Evolutionary conservation across 441 rosid species (phyloP).

Genomic region (Pelargonium citronellum): DNA sequence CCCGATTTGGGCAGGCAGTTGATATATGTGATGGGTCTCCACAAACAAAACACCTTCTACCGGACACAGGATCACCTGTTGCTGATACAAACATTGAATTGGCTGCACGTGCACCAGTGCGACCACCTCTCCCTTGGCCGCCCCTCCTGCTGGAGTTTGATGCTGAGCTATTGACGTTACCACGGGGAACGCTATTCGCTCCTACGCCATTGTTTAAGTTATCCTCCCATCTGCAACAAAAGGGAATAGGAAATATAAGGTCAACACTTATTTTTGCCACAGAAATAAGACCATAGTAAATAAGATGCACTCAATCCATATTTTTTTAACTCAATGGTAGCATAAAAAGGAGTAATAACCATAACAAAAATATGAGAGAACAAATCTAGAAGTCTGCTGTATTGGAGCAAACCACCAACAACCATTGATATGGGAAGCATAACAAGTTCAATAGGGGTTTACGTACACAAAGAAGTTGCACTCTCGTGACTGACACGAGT

Average conservation of each 20-base stretch:
- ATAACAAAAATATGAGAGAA: no score
- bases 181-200: conserved; percentile 32
- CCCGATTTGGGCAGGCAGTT: conserved; percentile 76
- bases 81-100: conserved; percentile 62
- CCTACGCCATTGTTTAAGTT: conserved; percentile 40
- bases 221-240: conserved; percentile 81
- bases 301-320: background rate
- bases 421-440: background rate
- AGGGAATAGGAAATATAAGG: background rate
- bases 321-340: background rate
- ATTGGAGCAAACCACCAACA: background rate
- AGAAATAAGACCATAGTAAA: background rate
- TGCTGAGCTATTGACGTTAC: conserved; percentile 29
- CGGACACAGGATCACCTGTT: conserved; percentile 72
- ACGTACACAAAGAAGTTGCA: conserved; percentile 90
- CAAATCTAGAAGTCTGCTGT: background rate
- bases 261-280: background rate
- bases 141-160: conserved; percentile 36
- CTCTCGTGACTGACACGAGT: conserved; percentile 63
- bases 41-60: conserved; percentile 70
- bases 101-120: conserved; percentile 25
- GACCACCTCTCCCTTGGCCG: conserved; percentile 43
- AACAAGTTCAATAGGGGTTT: conserved; percentile 4
- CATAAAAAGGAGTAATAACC: no score
- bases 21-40: conserved; percentile 98